phyloP scores from a whole-genome alignment of 148 eudicot genomes.

The Heliosperma pusillum region DNA sequence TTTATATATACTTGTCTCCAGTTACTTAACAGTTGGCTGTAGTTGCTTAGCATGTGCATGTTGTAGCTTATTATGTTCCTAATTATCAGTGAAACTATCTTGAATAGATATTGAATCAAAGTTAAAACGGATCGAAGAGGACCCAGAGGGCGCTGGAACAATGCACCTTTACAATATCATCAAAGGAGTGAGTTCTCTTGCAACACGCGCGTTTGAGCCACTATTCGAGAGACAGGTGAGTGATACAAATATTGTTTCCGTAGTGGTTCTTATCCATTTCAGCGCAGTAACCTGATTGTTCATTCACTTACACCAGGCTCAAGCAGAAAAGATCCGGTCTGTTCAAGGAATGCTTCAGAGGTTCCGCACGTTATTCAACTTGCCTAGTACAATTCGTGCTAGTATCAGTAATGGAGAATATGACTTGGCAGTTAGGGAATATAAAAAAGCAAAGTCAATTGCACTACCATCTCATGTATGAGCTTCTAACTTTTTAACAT shows the following conservation, averaged over 20 bases:
- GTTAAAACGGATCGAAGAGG: constrained; percentile 93
- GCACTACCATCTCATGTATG: constrained; percentile 94
- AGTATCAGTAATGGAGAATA: constrained; percentile 96
- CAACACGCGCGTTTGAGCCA: constrained; percentile 88
- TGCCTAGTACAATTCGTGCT: constrained; percentile 88
- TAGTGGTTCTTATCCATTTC: neutral
- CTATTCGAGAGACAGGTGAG: constrained; percentile 98
- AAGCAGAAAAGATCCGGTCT: constrained; percentile 97
- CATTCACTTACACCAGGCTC: constrained; percentile 58
- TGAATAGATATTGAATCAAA: constrained; percentile 87
- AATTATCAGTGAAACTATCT: constrained; percentile 18
- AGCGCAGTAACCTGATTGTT: constrained; percentile 11
- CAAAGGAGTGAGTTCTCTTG: constrained; percentile 71
- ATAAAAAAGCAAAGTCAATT: constrained; percentile 96
- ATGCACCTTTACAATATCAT: constrained; percentile 72
- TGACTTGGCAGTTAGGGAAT: constrained; percentile 98
- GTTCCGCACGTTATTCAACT: constrained; percentile 90
- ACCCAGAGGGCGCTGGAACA: constrained; percentile 97
- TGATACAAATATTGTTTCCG: constrained; percentile 14
- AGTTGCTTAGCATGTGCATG: constrained; percentile 10
- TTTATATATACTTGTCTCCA: neutral
- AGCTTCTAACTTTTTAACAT: neutral
- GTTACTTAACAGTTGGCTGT: neutral
- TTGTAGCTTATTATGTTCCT: constrained; percentile 17
- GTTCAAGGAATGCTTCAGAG: constrained; percentile 99